These are phyloP conservation scores for Nelumbo lutea DNA, from an alignment of 164 flowering plant genomes.

Conservation along the genomic window DNA sequence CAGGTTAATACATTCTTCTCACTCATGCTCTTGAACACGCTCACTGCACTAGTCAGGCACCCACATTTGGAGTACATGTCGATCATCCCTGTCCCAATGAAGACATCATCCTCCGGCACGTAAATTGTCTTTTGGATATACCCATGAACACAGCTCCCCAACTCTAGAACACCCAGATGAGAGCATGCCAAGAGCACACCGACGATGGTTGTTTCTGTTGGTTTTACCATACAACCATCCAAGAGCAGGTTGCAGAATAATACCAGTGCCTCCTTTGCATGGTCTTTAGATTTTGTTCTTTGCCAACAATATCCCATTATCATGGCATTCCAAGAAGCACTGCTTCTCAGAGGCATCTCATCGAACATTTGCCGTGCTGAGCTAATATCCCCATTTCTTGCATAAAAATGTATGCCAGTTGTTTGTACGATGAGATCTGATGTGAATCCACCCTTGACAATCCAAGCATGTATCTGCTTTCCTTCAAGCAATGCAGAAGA, in stretches of 20 bases:
- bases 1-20: constrained; percentile 46
- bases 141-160: constrained; percentile 52
- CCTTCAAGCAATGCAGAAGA: constrained; percentile 31
- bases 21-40: constrained; percentile 35
- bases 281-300: constrained; percentile 3
- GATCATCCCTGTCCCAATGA: constrained; percentile 49
- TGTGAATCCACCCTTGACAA: constrained; percentile 29
- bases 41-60: constrained; percentile 29
- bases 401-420: constrained; percentile 45
- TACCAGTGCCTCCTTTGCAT: constrained; percentile 30
- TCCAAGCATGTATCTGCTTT: constrained; percentile 37
- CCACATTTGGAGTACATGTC: constrained; percentile 76
- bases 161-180: constrained; percentile 40
- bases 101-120: constrained; percentile 36
- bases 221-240: constrained; percentile 22
- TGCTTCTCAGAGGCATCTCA: constrained; percentile 40
- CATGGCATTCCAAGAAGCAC: constrained; percentile 62
- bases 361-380: constrained; percentile 40
- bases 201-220: constrained; percentile 49
- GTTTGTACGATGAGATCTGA: constrained; percentile 33
- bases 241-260: constrained; percentile 40
- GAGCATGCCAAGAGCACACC: constrained; percentile 53
- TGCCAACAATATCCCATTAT: constrained; percentile 50
- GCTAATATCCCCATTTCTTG: constrained; percentile 21
- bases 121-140: constrained; percentile 34